Evolutionary conservation across 768 basidiomycete genomes (phyloP).

Genomic region (Scleroderma citrinum): DNA sequence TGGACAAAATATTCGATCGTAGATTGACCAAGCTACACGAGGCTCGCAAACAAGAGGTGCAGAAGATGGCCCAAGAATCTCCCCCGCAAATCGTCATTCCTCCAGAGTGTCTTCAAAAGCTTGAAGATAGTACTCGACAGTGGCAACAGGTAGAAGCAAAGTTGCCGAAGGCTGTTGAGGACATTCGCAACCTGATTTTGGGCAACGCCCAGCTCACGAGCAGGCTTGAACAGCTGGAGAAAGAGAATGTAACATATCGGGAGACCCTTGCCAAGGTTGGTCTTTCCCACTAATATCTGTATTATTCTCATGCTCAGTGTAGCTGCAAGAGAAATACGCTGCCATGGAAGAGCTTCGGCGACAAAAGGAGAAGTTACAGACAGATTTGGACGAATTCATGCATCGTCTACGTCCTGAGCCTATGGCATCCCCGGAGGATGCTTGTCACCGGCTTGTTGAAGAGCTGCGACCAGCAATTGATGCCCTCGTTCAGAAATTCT

Average conservation of each 20-base stretch:
- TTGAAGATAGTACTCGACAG: conserved; percentile 13
- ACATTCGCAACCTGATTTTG: conserved; percentile 21
- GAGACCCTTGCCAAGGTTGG: conserved; percentile 15
- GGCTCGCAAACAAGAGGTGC: conserved; percentile 17
- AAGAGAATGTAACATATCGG: conserved; percentile 15
- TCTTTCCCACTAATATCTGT: background rate
- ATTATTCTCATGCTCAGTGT: conserved; percentile 8
- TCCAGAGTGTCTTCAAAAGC: conserved; percentile 6
- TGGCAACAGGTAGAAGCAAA: conserved; percentile 17
- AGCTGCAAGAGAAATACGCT: conserved; percentile 12
- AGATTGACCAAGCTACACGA: conserved; percentile 16
- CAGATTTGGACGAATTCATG: conserved; percentile 13
- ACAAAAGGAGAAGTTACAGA: conserved; percentile 11
- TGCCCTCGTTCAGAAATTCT: conserved; percentile 15
- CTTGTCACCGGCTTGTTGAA: conserved; percentile 13
- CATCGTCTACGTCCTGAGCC: background rate
- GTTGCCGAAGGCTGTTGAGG: conserved; percentile 19
- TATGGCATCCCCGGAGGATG: background rate
- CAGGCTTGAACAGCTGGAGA: conserved; percentile 16
- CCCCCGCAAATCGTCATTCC: conserved; percentile 19
- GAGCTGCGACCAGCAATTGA: conserved; percentile 16
- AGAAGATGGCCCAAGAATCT: conserved; percentile 9
- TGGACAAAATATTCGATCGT: conserved; percentile 13
- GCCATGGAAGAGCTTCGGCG: conserved; percentile 11
- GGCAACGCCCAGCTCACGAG: conserved; percentile 15